These are phyloP conservation scores for Yarrowia osloensis DNA, from an alignment of 805 yeast species.

Conservation along the genomic window DNA sequence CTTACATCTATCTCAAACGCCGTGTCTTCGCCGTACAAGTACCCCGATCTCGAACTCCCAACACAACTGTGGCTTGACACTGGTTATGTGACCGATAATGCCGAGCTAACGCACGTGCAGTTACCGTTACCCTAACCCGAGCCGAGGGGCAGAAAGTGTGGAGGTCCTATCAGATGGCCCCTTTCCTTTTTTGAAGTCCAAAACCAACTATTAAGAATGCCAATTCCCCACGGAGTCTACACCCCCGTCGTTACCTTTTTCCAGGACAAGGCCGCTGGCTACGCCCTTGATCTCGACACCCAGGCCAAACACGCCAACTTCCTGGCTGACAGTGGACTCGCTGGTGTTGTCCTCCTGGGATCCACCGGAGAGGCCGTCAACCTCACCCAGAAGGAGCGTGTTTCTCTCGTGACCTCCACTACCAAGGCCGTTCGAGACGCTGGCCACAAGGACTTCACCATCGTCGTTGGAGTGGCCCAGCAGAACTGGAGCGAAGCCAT, in stretches of 20 bases:
- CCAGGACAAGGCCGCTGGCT: conserved; percentile 45
- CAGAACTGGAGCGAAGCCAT: conserved; percentile 51
- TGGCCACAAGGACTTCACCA: conserved; percentile 46
- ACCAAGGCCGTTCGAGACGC: conserved; percentile 43
- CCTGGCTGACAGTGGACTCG: conserved; percentile 49
- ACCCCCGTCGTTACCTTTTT: conserved; percentile 59
- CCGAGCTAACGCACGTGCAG: conserved; percentile 16
- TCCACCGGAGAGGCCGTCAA: conserved; percentile 61
- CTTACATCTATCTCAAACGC: background rate
- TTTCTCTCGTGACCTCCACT: conserved; percentile 38
- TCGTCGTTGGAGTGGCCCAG: conserved; percentile 55
- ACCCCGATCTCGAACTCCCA: background rate
- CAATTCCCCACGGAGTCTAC: conserved; percentile 45
- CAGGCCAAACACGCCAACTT: conserved; percentile 50
- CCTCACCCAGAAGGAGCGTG: conserved; percentile 51
- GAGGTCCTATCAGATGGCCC: conserved; percentile 13
- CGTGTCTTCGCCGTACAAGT: background rate
- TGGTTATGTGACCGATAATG: conserved; percentile 3
- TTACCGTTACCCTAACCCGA: conserved; percentile 29
- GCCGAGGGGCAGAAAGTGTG: conserved; percentile 17
- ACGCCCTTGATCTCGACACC: conserved; percentile 49
- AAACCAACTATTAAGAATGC: conserved; percentile 1
- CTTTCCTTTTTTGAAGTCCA: background rate
- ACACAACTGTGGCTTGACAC: background rate
- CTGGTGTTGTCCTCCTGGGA: conserved; percentile 54